Base-by-base conservation (phyloP, 345 rosid genomes). In the Brassica incana region DNA sequence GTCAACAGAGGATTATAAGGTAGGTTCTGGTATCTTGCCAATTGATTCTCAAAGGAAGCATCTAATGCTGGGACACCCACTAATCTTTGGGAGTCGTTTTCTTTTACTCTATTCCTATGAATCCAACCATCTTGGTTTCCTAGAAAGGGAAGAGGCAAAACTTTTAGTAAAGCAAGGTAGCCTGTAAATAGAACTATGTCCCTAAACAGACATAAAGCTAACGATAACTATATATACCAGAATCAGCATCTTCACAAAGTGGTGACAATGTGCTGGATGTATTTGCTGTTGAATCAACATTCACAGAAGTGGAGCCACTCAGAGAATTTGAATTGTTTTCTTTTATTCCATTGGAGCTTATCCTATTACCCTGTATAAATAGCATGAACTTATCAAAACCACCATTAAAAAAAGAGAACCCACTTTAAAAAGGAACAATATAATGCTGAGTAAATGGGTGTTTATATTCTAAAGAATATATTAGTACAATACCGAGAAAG, bases 161-260 rank as follows among this genome's bases (percentile, higher is more conserved):
- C 30, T 25, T 27, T 69, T 75, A 15, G 50, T 52, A 69, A 63
- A 64, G 72, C 33, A 67, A 48, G 70, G 48, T 35, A 23, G 67
- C 65, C 6, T 48, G 75, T 52, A 43, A 30, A 14, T 48, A 48
- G 56, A 48, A 14, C 68, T 56, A 64, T 8, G 43, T 32, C 71
- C n/a, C 35, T 69, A 65, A 80, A 45, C 62, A 70, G 15, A 80
- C 58, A 29, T 36, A 54, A 52, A 56, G 15, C 12, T 20, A 20
- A 62, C 38, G 60, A 43, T 54, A 59, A 14, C n/a, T 67, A 65
- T 63, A 23, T 64, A 35, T 84, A 94, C 98, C 98, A 85, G 98
- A 94, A 86, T 94, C 96, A 77, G 87, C 90, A 82, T 94, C 97
- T 90, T 92, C 97, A 83, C 84, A 89, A 50, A 83, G 63, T 76